Evolutionary conservation across 257 asterid genomes (phyloP).

Genomic region (Misopates orontium): DNA sequence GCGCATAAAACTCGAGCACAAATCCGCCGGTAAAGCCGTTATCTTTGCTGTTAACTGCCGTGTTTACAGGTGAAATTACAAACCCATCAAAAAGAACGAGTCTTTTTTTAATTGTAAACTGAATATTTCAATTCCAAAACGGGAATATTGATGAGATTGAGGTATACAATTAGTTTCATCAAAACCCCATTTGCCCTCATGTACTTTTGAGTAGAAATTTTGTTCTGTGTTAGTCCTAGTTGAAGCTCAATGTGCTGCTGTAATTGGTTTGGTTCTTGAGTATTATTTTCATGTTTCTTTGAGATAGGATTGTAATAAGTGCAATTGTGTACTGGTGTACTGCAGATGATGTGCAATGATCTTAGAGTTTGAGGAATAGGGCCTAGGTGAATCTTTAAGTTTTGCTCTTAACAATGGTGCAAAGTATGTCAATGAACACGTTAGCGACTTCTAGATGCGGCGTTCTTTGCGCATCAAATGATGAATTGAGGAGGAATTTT

Average conservation of each 20-base stretch:
- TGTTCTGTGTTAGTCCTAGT: constrained; percentile 1
- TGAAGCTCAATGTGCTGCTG: constrained; percentile 15
- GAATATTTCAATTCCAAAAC: constrained; percentile 16
- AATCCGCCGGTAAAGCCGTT: too few species aligned
- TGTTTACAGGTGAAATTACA: too few species aligned
- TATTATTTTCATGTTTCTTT: constrained; percentile 5
- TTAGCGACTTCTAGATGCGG: constrained; percentile 55
- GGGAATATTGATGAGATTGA: constrained; percentile 22
- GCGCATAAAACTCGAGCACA: too few species aligned
- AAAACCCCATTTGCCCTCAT: background rate
- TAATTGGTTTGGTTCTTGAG: constrained; percentile 13
- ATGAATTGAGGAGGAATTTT: constrained; percentile 43
- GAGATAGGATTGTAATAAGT: constrained; percentile 1
- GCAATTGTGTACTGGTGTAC: constrained; percentile 10
- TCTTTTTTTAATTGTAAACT: background rate
- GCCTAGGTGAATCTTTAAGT: constrained; percentile 15
- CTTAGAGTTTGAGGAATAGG: constrained; percentile 27
- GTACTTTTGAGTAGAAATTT: constrained; percentile 12
- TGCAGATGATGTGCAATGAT: constrained; percentile 29
- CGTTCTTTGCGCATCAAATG: constrained; percentile 42
- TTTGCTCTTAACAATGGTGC: constrained; percentile 48
- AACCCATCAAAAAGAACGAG: too few species aligned
- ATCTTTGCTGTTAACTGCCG: too few species aligned
- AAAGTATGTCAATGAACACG: constrained; percentile 48
- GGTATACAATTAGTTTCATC: background rate